A percentile compares a stretch with the other conserved stretches of the same genome.
These are phyloP conservation scores for Rhizopogon roseolus DNA, from an alignment of 768 basidiomycete genomes.

Conservation along the genomic window DNA sequence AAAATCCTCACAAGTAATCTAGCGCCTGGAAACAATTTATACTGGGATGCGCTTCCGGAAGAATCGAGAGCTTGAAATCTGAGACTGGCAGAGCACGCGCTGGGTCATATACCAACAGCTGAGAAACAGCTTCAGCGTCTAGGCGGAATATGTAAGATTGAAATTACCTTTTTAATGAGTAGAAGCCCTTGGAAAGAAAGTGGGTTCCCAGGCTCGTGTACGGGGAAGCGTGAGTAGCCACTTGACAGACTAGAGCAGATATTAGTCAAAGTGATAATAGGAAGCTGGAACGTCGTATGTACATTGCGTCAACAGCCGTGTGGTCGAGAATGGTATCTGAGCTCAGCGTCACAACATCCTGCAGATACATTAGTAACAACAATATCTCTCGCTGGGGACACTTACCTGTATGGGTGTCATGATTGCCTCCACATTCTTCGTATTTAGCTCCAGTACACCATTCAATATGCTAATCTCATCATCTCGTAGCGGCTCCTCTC, in stretches of 20 bases:
- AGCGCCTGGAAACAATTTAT: slow-evolving; percentile 95
- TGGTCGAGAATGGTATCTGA: slow-evolving; percentile 78
- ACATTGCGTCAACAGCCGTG: slow-evolving; percentile 73
- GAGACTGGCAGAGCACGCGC: slow-evolving; percentile 71
- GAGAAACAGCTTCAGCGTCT: slow-evolving; percentile 4
- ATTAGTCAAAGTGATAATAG: slow-evolving; percentile 3
- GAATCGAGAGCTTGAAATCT: slow-evolving; percentile 69
- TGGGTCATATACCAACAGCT: slow-evolving; percentile 90
- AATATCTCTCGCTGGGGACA: slow-evolving; percentile 3
- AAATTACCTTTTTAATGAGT: slow-evolving; percentile 72
- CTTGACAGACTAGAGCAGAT: slow-evolving; percentile 48
- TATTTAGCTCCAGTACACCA: slow-evolving; percentile 73
- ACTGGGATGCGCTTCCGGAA: slow-evolving; percentile 84
- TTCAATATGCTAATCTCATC: slow-evolving; percentile 81
- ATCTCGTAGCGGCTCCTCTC: slow-evolving; percentile 70
- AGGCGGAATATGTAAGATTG: slow-evolving; percentile 2
- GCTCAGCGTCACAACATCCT: slow-evolving; percentile 83
- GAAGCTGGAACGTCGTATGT: slow-evolving; percentile 15
- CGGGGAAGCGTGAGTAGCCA: slow-evolving; percentile 90
- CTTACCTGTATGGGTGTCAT: slow-evolving; percentile 76
- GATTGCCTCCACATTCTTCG: slow-evolving; percentile 69
- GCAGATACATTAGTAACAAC: slow-evolving; percentile 5
- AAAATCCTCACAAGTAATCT: slow-evolving; percentile 72
- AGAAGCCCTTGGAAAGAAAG: slow-evolving; percentile 76
- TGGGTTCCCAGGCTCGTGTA: slow-evolving; percentile 69